phyloP scores from a whole-genome alignment of 2,329 filamentous ascomycete species.

The Colletotrichum tropicale region DNA sequence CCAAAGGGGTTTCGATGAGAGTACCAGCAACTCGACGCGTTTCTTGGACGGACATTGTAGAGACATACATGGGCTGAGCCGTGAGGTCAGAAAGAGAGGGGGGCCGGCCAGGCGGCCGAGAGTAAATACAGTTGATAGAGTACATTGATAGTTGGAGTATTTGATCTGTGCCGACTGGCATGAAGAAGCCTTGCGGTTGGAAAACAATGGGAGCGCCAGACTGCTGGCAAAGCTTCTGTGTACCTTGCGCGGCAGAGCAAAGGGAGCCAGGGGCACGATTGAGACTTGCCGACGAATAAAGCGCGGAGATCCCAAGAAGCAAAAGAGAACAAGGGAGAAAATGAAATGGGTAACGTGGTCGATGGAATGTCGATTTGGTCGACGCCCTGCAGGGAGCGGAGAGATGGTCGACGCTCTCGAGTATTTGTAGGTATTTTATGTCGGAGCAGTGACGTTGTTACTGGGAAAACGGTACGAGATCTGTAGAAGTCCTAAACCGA shows the following conservation, averaged over 20 bases:
- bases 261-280: background rate
- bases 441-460: background rate
- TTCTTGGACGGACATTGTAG: too few relatives aligned
- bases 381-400: background rate
- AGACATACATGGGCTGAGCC: too few relatives aligned
- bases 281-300: background rate
- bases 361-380: background rate
- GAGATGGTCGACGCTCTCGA: background rate
- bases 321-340: background rate
- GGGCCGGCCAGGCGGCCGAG: too few relatives aligned
- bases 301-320: background rate
- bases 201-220: too few relatives aligned
- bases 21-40: too few relatives aligned
- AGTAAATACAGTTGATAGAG: too few relatives aligned
- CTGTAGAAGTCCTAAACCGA: too few relatives aligned
- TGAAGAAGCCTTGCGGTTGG: background rate
- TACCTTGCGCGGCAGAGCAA: background rate
- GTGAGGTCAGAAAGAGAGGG: too few relatives aligned
- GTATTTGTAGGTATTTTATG: background rate
- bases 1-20: too few relatives aligned
- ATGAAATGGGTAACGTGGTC: background rate
- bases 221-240: background rate
- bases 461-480: too few relatives aligned
- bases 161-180: too few relatives aligned
- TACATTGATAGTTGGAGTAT: too few relatives aligned